phyloP scores from a whole-genome alignment of 164 flowering plant genomes.

The Dillenia suffruticosa region DNA sequence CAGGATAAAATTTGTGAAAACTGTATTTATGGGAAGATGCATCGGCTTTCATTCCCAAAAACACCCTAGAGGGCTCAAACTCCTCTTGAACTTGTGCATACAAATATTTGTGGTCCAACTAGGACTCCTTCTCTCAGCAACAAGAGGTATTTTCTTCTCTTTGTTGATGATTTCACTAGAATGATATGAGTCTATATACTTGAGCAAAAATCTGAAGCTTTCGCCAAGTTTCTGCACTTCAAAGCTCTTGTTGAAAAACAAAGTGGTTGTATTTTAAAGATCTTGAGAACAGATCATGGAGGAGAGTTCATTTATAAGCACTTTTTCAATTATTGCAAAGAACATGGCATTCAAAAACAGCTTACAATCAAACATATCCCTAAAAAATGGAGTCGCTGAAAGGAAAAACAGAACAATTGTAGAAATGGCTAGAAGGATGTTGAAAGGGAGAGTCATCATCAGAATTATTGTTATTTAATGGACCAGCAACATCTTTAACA shows the following conservation, averaged over 20 bases:
- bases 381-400: too few relatives aligned
- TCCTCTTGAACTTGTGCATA: slow-evolving; percentile 10
- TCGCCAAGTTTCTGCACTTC: slow-evolving; percentile 3
- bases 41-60: slow-evolving; percentile 5
- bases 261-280: slow-evolving; percentile 8
- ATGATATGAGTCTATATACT: slow-evolving; percentile 12
- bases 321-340: slow-evolving; percentile 4
- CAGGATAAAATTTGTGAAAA: slow-evolving; percentile 5
- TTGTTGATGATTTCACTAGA: slow-evolving; percentile 17
- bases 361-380: too few relatives aligned
- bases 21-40: slow-evolving; percentile 8
- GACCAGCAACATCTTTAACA: too few relatives aligned
- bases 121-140: background rate
- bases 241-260: slow-evolving; percentile 14
- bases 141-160: slow-evolving; percentile 7
- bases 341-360: too few relatives aligned
- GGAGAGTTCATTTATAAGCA: slow-evolving; percentile 12
- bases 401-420: too few relatives aligned
- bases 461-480: too few relatives aligned
- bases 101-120: slow-evolving; percentile 10
- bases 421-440: too few relatives aligned
- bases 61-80: slow-evolving; percentile 10
- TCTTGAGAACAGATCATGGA: slow-evolving; percentile 3
- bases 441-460: too few relatives aligned
- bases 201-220: slow-evolving; percentile 7